phyloP scores from a whole-genome alignment of 495 filamentous ascomycete genomes.

The Penicillium crystallinum region DNA sequence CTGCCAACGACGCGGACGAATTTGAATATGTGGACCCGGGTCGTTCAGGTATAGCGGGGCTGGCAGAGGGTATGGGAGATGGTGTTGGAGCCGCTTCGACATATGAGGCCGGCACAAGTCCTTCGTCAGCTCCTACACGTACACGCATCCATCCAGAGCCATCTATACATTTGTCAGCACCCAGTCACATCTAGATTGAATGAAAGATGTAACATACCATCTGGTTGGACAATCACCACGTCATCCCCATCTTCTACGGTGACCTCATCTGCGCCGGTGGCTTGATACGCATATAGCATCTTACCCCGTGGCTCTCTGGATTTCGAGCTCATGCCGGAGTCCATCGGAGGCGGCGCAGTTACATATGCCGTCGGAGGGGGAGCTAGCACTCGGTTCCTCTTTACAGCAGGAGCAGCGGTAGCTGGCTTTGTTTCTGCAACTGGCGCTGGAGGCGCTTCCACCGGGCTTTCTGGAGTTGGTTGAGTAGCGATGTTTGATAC shows the following conservation, averaged over 20 bases:
- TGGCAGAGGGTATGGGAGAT: slow-evolving; percentile 35
- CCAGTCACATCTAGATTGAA: neutral
- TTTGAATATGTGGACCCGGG: slow-evolving; percentile 70
- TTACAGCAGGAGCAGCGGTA: slow-evolving; percentile 19
- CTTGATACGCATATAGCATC: slow-evolving; percentile 85
- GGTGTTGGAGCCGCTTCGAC: slow-evolving; percentile 52
- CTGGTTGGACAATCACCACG: slow-evolving; percentile 73
- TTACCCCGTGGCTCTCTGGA: slow-evolving; percentile 65
- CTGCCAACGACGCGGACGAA: slow-evolving; percentile 66
- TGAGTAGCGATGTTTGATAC: slow-evolving; percentile 53
- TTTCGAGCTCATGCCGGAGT: slow-evolving; percentile 16
- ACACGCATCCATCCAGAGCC: slow-evolving; percentile 90
- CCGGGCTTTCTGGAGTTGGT: slow-evolving; percentile 23
- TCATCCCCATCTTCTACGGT: slow-evolving; percentile 72
- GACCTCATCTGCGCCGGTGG: slow-evolving; percentile 72
- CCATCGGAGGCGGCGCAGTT: slow-evolving; percentile 50
- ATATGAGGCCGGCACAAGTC: slow-evolving; percentile 83
- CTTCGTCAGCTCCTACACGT: slow-evolving; percentile 59
- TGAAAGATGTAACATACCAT: slow-evolving; percentile 58
- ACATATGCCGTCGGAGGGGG: slow-evolving; percentile 81
- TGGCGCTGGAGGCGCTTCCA: slow-evolving; percentile 32
- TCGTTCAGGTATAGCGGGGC: slow-evolving; percentile 40
- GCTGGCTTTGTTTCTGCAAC: slow-evolving; percentile 35
- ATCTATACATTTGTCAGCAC: slow-evolving; percentile 46
- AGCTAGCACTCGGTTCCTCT: slow-evolving; percentile 70